These are phyloP conservation scores for Rhodotorula taiwanensis DNA, from an alignment of 768 basidiomycete genomes.

Conservation along the genomic window DNA sequence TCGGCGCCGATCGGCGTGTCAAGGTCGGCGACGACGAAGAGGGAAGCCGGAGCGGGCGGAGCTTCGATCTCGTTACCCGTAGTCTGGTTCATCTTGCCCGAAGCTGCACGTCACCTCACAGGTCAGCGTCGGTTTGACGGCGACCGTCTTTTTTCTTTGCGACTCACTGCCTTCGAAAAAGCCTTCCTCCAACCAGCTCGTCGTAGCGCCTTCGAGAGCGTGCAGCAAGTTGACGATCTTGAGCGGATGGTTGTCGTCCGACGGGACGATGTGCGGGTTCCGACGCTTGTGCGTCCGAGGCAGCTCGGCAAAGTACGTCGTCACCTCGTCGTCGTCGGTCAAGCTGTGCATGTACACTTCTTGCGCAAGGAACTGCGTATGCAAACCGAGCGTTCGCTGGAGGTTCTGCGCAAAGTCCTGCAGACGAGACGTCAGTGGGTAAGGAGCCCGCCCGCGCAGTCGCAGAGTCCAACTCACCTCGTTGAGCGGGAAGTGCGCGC, in stretches of 20 bases:
- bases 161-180: slow-evolving; percentile 17
- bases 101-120: too few species aligned
- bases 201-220: slow-evolving; percentile 46
- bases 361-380: slow-evolving; percentile 63
- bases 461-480: slow-evolving; percentile 54
- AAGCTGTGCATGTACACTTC: slow-evolving; percentile 36
- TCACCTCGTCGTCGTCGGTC: slow-evolving; percentile 46
- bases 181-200: background rate
- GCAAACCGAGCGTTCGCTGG: slow-evolving; percentile 56
- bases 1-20: slow-evolving; percentile 57
- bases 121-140: too few species aligned
- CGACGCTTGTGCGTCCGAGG: slow-evolving; percentile 63
- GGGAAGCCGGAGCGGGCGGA: slow-evolving; percentile 39
- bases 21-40: slow-evolving; percentile 69
- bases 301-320: slow-evolving; percentile 83
- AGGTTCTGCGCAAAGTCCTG: slow-evolving; percentile 63
- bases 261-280: slow-evolving; percentile 68
- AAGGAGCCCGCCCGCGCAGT: too few species aligned
- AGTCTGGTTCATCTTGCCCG: slow-evolving; percentile 3
- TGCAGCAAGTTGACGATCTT: slow-evolving; percentile 56
- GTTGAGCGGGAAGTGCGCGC: slow-evolving; percentile 63
- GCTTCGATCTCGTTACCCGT: slow-evolving; percentile 7
- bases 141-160: too few species aligned
- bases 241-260: slow-evolving; percentile 50
- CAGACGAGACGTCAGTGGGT: too few species aligned